Conservation (phyloP, 192 early-diverging fungal genomes). For the Phlyctochytrium arcticum region DNA sequence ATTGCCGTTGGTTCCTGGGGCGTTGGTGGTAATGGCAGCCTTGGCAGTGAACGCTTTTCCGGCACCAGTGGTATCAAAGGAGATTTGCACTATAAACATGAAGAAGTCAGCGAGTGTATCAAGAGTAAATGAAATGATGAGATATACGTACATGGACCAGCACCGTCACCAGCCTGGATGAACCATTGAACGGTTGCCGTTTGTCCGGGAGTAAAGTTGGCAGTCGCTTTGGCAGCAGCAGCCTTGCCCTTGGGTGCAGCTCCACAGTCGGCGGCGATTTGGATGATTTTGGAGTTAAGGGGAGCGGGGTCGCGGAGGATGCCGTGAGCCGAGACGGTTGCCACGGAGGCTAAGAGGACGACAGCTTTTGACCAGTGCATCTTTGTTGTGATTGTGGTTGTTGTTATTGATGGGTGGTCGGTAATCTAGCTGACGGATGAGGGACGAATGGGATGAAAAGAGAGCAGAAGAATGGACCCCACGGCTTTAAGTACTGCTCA, state of each 20-base stretch:
- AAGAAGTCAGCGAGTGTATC: background rate
- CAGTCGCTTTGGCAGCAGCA: conserved; percentile 5
- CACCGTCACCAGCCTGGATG: conserved; percentile 21
- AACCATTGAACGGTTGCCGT: conserved; percentile 15
- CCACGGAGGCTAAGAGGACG: conserved; percentile 2
- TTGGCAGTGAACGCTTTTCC: background rate
- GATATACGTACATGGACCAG: background rate
- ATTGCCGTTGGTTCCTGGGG: conserved; percentile 8
- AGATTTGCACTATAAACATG: conserved; percentile 6
- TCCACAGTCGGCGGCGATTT: conserved; percentile 17
- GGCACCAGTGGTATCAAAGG: conserved; percentile 15
- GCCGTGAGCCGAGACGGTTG: conserved; percentile 16
- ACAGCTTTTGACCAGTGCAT: too few species aligned
- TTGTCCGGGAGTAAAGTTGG: background rate
- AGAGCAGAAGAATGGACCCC: too few species aligned
- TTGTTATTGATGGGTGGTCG: too few species aligned
- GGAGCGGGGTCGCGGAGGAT: conserved; percentile 9
- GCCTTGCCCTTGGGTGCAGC: background rate
- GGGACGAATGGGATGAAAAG: too few species aligned
- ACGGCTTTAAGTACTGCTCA: too few species aligned
- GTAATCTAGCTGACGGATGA: too few species aligned
- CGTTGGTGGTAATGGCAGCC: background rate
- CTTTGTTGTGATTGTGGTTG: too few species aligned
- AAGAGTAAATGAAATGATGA: background rate
- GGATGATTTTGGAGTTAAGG: background rate